A percentile compares a stretch with the other conserved stretches of the same genome.
Evolutionary conservation across 2,329 filamentous ascomycete species (phyloP).

Genomic region (Colletotrichum aenigma): DNA sequence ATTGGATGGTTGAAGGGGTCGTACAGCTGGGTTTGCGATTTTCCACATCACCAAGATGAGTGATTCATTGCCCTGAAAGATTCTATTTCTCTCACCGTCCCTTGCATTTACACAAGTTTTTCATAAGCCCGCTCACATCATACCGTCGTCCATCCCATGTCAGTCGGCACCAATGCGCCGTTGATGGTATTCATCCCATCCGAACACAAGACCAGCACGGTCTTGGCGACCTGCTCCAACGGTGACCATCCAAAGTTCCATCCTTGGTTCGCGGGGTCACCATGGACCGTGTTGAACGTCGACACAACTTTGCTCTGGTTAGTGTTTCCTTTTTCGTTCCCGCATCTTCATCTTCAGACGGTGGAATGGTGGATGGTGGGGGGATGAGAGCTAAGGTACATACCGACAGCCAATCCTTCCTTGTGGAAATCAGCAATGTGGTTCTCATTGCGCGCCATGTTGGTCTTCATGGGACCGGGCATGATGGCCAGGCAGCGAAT

Average conservation of each 20-base stretch:
- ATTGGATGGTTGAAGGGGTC: too few species aligned
- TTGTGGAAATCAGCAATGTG: neutral
- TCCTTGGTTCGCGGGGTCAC: neutral
- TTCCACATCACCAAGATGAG: too few species aligned
- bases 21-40: too few species aligned
- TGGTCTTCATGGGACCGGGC: slow-evolving; percentile 60
- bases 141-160: slow-evolving; percentile 9
- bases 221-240: slow-evolving; percentile 5
- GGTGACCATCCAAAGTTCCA: slow-evolving; percentile 12
- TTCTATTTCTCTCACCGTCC: too few species aligned
- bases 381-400: too few species aligned
- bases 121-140: neutral
- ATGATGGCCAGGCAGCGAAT: slow-evolving; percentile 42
- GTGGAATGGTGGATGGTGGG: too few species aligned
- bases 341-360: neutral
- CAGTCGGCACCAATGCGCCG: neutral
- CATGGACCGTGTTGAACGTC: neutral
- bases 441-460: slow-evolving; percentile 40
- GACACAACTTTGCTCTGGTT: neutral
- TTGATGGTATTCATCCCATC: slow-evolving; percentile 15
- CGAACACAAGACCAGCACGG: neutral
- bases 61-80: too few species aligned
- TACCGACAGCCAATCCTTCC: neutral
- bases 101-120: too few species aligned
- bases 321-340: rapidly evolving